Conservation (phyloP, 2,329 filamentous ascomycete species). For the Xylaria sp. region DNA sequence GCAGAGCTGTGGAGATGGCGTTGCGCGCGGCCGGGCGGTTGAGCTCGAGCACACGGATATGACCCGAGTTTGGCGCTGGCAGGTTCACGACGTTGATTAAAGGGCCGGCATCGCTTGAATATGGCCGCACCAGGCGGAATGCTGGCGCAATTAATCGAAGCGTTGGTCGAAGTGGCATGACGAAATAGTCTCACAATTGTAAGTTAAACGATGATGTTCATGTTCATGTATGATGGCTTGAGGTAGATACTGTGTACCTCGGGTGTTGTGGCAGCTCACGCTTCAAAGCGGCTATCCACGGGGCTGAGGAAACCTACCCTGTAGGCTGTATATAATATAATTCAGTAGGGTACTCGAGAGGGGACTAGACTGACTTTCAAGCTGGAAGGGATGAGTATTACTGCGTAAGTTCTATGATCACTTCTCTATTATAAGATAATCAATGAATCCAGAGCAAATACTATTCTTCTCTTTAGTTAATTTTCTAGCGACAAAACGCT, state of each 20-base stretch:
- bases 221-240: background rate
- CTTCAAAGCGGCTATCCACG: conserved; percentile 1
- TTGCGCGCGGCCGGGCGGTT: conserved; percentile 88
- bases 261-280: background rate
- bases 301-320: background rate
- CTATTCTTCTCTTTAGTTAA: too few species aligned
- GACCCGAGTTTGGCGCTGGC: conserved; percentile 80
- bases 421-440: too few species aligned
- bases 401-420: too few species aligned
- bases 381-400: too few species aligned
- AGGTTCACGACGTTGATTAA: conserved; percentile 78
- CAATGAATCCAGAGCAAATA: too few species aligned
- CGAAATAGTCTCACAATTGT: background rate
- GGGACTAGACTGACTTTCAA: background rate
- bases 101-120: conserved; percentile 59
- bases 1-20: conserved; percentile 83
- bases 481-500: background rate
- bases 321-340: too few species aligned
- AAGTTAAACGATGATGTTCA: background rate
- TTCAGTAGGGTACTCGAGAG: background rate
- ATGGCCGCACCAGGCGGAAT: conserved; percentile 45
- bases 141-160: conserved; percentile 35
- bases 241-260: background rate
- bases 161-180: conserved; percentile 46
- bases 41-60: conserved; percentile 87